phyloP scores from a whole-genome alignment of 139 green algal genomes.

The Picocystis salinarum region DNA sequence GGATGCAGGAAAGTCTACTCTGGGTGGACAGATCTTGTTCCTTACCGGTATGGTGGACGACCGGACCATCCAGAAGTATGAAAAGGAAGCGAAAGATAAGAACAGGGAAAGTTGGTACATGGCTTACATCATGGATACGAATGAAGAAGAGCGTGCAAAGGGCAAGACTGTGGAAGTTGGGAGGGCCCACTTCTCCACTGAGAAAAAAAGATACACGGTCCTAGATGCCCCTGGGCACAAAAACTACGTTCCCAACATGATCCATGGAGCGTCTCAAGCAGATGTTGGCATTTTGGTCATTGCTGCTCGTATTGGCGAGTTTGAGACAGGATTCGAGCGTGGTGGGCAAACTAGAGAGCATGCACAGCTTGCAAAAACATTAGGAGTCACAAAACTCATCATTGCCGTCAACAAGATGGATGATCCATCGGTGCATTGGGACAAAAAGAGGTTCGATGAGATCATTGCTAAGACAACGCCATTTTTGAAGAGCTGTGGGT shows the following conservation, averaged over 20 bases:
- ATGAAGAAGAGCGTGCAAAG: conserved; percentile 95
- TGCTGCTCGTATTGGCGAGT: conserved; percentile 31
- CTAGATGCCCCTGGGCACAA: conserved; percentile 35
- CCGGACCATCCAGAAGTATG: conserved; percentile 98
- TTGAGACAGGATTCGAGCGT: conserved; percentile 36
- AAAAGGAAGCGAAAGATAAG: conserved; percentile 97
- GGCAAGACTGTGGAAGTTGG: conserved; percentile 95
- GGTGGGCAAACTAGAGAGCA: conserved; percentile 37
- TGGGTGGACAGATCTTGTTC: conserved; percentile 86
- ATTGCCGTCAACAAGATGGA: conserved; percentile 47
- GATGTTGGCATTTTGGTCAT: conserved; percentile 37
- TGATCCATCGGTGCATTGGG: conserved; percentile 35
- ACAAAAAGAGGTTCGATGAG: conserved; percentile 65
- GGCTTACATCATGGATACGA: conserved; percentile 99
- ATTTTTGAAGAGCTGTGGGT: conserved; percentile 61
- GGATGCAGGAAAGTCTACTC: conserved; percentile 94
- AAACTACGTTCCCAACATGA: conserved; percentile 45
- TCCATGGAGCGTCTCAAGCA: conserved; percentile 27
- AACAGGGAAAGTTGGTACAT: conserved; percentile 94
- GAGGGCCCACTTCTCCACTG: conserved; percentile 28
- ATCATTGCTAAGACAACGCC: conserved; percentile 73
- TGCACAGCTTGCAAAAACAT: conserved; percentile 34
- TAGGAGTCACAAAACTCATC: conserved; percentile 33
- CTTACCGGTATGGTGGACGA: conserved; percentile 83
- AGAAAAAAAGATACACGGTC: conserved; percentile 32